phyloP scores from a whole-genome alignment of 805 yeast genomes.

The Candida pini region DNA sequence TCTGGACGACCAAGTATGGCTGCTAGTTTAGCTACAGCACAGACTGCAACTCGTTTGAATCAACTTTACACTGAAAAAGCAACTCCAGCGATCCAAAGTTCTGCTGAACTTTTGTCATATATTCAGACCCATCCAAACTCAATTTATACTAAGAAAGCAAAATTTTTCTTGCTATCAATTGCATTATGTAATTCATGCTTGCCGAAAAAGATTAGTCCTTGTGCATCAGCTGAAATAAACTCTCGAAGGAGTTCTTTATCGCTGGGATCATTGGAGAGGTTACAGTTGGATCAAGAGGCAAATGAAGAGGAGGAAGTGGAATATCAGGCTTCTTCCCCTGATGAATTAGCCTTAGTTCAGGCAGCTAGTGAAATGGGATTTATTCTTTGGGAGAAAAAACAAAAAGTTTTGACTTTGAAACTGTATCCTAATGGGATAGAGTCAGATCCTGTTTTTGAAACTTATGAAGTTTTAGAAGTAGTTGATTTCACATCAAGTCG shows the following conservation, averaged over 20 bases:
- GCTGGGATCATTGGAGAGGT: slow-evolving; percentile 6
- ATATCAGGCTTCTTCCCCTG: slow-evolving; percentile 95
- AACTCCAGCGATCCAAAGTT: slow-evolving; percentile 39
- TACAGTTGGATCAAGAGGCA: too few relatives aligned
- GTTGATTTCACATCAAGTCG: slow-evolving; percentile 85
- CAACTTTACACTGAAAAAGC: slow-evolving; percentile 24
- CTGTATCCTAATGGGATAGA: slow-evolving; percentile 83
- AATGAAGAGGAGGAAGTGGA: slow-evolving; percentile 47
- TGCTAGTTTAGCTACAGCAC: slow-evolving; percentile 20
- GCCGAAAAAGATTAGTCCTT: slow-evolving; percentile 46
- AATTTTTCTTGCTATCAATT: slow-evolving; percentile 71
- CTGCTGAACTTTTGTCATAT: slow-evolving; percentile 62
- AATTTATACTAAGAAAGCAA: slow-evolving; percentile 63
- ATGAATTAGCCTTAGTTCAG: slow-evolving; percentile 85
- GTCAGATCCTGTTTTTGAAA: slow-evolving; percentile 53
- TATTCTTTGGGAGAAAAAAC: slow-evolving; percentile 67
- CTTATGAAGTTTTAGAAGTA: slow-evolving; percentile 68
- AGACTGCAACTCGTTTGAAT: slow-evolving; percentile 37
- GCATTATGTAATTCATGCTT: slow-evolving; percentile 89
- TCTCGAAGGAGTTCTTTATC: not conserved
- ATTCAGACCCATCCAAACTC: slow-evolving; percentile 69
- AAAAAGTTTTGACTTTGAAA: slow-evolving; percentile 56
- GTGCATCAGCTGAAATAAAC: slow-evolving; percentile 20
- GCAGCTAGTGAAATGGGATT: slow-evolving; percentile 96
- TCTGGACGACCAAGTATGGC: slow-evolving; percentile 13